Evolutionary conservation across 2,329 filamentous ascomycete species (phyloP).

Genomic region (Aspergillus hortae): DNA sequence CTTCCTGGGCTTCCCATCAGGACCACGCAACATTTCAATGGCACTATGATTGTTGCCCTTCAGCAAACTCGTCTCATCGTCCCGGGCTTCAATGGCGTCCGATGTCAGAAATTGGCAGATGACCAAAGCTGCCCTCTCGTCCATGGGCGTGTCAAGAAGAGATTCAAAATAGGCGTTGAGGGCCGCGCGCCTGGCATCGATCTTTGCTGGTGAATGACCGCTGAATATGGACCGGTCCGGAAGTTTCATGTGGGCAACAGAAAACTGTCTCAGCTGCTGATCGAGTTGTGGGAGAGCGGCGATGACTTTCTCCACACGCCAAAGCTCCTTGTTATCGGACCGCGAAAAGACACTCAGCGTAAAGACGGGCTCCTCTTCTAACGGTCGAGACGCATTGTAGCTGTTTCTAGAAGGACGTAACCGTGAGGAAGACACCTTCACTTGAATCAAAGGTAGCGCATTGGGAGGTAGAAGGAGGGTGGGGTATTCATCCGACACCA

Average conservation of each 20-base stretch:
- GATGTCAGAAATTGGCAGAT: constrained; percentile 82
- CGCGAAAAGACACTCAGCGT: constrained; percentile 82
- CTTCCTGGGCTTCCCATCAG: constrained; percentile 66
- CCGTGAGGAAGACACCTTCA: constrained; percentile 89
- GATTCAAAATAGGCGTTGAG: constrained; percentile 83
- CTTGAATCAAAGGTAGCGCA: constrained; percentile 77
- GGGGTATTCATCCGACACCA: constrained; percentile 82
- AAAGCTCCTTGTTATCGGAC: constrained; percentile 64
- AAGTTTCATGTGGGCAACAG: constrained; percentile 68
- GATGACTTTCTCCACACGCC: constrained; percentile 92
- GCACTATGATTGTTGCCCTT: constrained; percentile 34
- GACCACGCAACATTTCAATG: constrained; percentile 43
- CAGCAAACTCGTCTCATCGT: constrained; percentile 52
- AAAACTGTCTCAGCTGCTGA: constrained; percentile 69
- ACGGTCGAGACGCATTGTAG: constrained; percentile 71
- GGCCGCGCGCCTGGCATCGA: constrained; percentile 78
- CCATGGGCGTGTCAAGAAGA: constrained; percentile 76
- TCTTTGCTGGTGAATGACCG: constrained; percentile 87
- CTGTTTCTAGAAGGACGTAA: constrained; percentile 88
- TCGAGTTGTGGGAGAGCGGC: constrained; percentile 78
- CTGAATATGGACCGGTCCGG: constrained; percentile 85
- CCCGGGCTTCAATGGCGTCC: constrained; percentile 56
- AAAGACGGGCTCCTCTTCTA: constrained; percentile 91
- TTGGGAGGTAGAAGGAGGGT: constrained; percentile 83
- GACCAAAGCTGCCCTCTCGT: constrained; percentile 70